These are phyloP conservation scores for Parmelia sp. DNA, from an alignment of 495 filamentous ascomycete species.

Conservation along the genomic window DNA sequence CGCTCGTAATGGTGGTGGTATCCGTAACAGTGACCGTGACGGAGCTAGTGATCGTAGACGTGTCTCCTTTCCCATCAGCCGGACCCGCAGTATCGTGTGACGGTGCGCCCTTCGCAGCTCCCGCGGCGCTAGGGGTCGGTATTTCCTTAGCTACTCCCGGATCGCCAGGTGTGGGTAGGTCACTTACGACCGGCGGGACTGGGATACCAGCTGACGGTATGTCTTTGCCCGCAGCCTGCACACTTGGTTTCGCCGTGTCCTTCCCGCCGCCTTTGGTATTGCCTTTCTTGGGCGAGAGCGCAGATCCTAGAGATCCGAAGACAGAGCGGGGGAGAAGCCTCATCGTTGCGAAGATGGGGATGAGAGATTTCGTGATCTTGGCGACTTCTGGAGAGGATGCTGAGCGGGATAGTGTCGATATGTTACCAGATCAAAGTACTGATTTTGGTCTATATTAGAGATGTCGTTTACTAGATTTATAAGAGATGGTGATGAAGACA, in stretches of 20 bases:
- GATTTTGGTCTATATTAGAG: too few relatives aligned
- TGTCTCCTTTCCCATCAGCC: not conserved
- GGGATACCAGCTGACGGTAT: not conserved
- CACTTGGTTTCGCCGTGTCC: not conserved
- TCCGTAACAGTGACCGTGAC: not conserved
- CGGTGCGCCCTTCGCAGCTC: not conserved
- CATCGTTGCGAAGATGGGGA: not conserved
- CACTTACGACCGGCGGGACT: not conserved
- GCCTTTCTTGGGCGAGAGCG: not conserved
- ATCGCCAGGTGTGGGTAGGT: not conserved
- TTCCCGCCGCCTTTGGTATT: not conserved
- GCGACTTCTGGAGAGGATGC: not conserved
- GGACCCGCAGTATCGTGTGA: not conserved
- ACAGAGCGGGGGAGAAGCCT: not conserved
- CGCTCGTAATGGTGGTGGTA: not conserved
- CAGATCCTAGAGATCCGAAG: not conserved
- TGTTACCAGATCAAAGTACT: not conserved
- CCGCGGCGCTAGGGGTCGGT: not conserved
- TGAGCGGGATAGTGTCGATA: not conserved
- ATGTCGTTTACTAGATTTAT: too few relatives aligned
- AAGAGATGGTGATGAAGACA: not conserved
- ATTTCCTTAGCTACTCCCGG: not conserved
- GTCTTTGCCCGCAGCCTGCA: not conserved
- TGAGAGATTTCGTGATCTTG: accelerated
- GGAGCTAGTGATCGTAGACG: not conserved